Percentiles rank a stretch among this genome's conserved stretches.
These are phyloP conservation scores for Ormosia semicastrata DNA, from an alignment of 306 rosid species.

Conservation along the genomic window DNA sequence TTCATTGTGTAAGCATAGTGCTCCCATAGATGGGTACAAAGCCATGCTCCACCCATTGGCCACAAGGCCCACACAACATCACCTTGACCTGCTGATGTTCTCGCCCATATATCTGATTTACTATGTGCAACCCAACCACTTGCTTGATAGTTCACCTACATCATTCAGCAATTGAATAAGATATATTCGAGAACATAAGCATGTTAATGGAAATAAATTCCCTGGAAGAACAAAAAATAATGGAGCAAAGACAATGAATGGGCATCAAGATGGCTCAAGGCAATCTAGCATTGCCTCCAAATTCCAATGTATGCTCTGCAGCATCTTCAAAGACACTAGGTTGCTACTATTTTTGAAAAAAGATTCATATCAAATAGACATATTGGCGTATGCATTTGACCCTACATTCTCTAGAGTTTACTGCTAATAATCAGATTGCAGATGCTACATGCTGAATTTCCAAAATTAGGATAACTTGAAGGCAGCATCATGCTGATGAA, in stretches of 20 bases:
- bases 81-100: constrained; percentile 69
- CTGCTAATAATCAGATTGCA: background rate
- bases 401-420: background rate
- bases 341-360: background rate
- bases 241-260: background rate
- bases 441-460: background rate
- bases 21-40: constrained; percentile 81
- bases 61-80: constrained; percentile 76
- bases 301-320: background rate
- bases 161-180: constrained; percentile 13
- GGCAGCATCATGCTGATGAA: background rate
- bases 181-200: background rate
- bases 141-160: constrained; percentile 71
- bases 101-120: constrained; percentile 75
- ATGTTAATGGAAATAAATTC: background rate
- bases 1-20: constrained; percentile 72
- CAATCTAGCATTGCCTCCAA: background rate
- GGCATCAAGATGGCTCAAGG: background rate
- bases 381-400: background rate
- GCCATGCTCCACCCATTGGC: constrained; percentile 96
- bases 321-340: background rate
- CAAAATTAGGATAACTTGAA: background rate
- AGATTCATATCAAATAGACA: background rate
- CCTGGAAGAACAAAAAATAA: background rate
- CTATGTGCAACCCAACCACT: constrained; percentile 86